Base-by-base conservation (phyloP, 2,329 filamentous ascomycete species). In the Malbranchea cinnamomea region DNA sequence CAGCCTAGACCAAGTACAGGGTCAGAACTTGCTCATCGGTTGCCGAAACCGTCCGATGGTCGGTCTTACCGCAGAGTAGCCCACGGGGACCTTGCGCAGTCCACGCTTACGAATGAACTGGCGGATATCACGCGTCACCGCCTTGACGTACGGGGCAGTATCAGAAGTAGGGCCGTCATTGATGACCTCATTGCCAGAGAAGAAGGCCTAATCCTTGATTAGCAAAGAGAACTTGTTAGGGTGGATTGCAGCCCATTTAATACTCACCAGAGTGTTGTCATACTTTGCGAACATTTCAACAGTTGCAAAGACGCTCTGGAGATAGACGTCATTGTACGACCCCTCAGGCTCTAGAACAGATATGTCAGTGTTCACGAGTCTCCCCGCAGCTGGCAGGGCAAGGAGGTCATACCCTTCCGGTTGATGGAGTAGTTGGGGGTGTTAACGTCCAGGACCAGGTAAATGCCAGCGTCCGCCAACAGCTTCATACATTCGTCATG, bases 361-460 rank as follows among this genome's bases (percentile, higher is more conserved):
- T 6, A 29, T n/a, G 21, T 28, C 15, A 28, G 19, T 24, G 22
- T 31, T 26, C n/a, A n/a, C n/a, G n/a, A 21, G 16, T 28, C 18
- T 20, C 23, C 9, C 11, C 17, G n/a, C 9, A 7, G 11, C 2
- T 6, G 5, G 20, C 16, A 13, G n/a, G 16, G 13, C 6, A 9
- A 2, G 10, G 6, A 9, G 13, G 8, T n/a, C 26, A 20, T 28
- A 41, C 38, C 37, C 5, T 30, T 65, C 32, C 84, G 78, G 67
- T 89, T 87, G 60, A 93, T 67, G 2, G 83, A 89, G 67, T 92
- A 92, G 41, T 73, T 66, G 42, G 82, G 81, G n/a, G 69, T 87
- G 71, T 92, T 92, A 64, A 89, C 79, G 47, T 93, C 84, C 30
- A 92, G 66, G 21, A 91, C 81, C 31, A 92, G 71, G 65, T 93